phyloP scores from a whole-genome alignment of 306 rosid species.

The Canavalia gladiata region DNA sequence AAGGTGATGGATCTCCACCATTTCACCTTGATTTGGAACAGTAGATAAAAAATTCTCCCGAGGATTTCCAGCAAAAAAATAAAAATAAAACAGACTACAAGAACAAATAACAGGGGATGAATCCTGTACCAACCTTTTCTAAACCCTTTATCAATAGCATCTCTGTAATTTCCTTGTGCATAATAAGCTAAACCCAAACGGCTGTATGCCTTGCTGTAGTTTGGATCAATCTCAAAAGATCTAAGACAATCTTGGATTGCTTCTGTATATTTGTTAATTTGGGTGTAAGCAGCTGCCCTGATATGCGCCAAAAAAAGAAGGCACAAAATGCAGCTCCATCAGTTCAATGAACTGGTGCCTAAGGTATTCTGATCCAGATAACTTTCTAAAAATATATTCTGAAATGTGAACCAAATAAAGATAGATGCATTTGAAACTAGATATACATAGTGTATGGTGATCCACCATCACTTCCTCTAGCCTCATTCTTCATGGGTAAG shows the following conservation, averaged over 20 bases:
- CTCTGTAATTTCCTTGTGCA: slow-evolving; percentile 85
- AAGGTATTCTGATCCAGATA: slow-evolving; percentile 35
- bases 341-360: slow-evolving; percentile 31
- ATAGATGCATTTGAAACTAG: slow-evolving; percentile 1
- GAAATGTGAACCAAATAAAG: slow-evolving; percentile 10
- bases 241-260: slow-evolving; percentile 81
- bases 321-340: slow-evolving; percentile 29
- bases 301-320: slow-evolving; percentile 41
- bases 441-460: slow-evolving; percentile 12
- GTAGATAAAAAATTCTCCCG: not conserved
- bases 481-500: slow-evolving; percentile 11
- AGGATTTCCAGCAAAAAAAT: slow-evolving; percentile 11
- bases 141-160: slow-evolving; percentile 80
- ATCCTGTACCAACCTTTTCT: slow-evolving; percentile 67
- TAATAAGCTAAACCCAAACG: slow-evolving; percentile 87
- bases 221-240: slow-evolving; percentile 87
- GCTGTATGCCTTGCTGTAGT: slow-evolving; percentile 92
- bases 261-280: slow-evolving; percentile 70
- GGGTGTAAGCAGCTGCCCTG: slow-evolving; percentile 99
- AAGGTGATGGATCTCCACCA: slow-evolving; percentile 26
- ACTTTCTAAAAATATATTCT: not conserved
- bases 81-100: slow-evolving; percentile 9
- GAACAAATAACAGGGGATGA: not conserved
- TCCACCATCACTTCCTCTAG: slow-evolving; percentile 17
- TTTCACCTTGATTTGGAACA: slow-evolving; percentile 17